Base-by-base conservation (phyloP, 176 grass and related monocot genomes). In the Chloris gayana region DNA sequence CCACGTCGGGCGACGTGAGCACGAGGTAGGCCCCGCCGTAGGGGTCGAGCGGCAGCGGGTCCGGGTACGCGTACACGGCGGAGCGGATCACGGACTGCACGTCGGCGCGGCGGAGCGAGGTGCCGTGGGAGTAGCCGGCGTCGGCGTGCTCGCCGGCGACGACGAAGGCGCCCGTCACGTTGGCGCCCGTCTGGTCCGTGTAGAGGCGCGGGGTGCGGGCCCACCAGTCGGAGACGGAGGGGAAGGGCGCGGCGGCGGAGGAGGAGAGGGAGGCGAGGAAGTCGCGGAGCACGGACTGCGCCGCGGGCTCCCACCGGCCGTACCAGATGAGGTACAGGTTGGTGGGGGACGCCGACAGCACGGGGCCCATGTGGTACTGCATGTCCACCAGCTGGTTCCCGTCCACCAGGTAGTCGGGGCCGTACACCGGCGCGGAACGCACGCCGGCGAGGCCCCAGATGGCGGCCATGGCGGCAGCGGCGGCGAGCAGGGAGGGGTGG, bases 251-350 rank as follows among this genome's bases (percentile, higher is more conserved):
- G 14, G 86, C 77, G 0, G 64, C 9, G 4, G 90, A 93, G 71
- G 68, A n/a, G n/a, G n/a, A 95, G 71, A 99, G 82, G 29, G 96
- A 99, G 65, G 67, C 38, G 39, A 99, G 82, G 82, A 99, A 99
- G 86, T 99, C 92, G 0, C 88, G 82, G 75, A 95, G 89, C 60
- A 90, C 86, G 51, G 86, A 82, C 71, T 95, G 86, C 58, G 84
- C 66, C 10, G 84, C 29, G 7, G 84, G 45, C 17, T 88, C 74
- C 96, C 96, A 99, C 26, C 78, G 79, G 44, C 96, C 96, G 63
- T 95, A 99, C 96, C 96, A 99, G 75, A 99, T 88, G 81, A 81
- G 75, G 92, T 95, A 95, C 22, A 99, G 84, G 75, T 83, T 92
- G 31, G 87, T 89, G 27, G 86, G 84, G 37, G 88, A 82, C 38